Conservation (phyloP, 2,329 filamentous ascomycete species). For the Paraphaeosphaeria sporulosa region DNA sequence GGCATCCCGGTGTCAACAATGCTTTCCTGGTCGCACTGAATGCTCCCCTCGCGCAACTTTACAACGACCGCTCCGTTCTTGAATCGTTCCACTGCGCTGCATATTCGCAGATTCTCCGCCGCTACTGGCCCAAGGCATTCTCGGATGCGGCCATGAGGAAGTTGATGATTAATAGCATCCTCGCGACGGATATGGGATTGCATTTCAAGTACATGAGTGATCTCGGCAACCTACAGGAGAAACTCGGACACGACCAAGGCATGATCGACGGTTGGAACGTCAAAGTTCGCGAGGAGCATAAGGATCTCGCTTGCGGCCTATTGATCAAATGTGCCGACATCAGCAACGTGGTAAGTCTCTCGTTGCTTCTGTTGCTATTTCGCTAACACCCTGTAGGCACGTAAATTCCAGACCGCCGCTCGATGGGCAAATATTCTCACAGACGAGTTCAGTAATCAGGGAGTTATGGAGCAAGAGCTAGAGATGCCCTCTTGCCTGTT, state of each 20-base stretch:
- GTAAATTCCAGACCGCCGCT: constrained; percentile 80
- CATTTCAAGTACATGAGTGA: constrained; percentile 98
- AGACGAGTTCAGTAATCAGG: constrained; percentile 92
- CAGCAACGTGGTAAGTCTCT: constrained; percentile 87
- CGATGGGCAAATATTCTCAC: constrained; percentile 95
- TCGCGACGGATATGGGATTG: constrained; percentile 96
- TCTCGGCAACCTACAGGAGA: constrained; percentile 80
- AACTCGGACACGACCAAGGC: constrained; percentile 71
- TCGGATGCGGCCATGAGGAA: constrained; percentile 80
- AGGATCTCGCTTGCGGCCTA: constrained; percentile 83
- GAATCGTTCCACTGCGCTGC: constrained; percentile 98
- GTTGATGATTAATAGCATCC: constrained; percentile 95
- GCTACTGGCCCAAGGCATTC: constrained; percentile 88
- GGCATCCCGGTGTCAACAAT: constrained; percentile 97
- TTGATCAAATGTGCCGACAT: constrained; percentile 99
- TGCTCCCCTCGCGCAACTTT: constrained; percentile 89
- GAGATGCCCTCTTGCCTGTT: constrained; percentile 88
- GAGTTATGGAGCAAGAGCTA: constrained; percentile 87
- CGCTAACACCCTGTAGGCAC: constrained; percentile 65
- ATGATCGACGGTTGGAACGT: constrained; percentile 76
- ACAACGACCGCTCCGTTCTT: constrained; percentile 95
- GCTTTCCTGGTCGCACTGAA: constrained; percentile 93
- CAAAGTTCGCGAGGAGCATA: constrained; percentile 77
- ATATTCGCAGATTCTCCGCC: constrained; percentile 91
- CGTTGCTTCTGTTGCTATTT: neutral